Conservation (phyloP, 164 flowering plant genomes). For the Macadamia tetraphylla region DNA sequence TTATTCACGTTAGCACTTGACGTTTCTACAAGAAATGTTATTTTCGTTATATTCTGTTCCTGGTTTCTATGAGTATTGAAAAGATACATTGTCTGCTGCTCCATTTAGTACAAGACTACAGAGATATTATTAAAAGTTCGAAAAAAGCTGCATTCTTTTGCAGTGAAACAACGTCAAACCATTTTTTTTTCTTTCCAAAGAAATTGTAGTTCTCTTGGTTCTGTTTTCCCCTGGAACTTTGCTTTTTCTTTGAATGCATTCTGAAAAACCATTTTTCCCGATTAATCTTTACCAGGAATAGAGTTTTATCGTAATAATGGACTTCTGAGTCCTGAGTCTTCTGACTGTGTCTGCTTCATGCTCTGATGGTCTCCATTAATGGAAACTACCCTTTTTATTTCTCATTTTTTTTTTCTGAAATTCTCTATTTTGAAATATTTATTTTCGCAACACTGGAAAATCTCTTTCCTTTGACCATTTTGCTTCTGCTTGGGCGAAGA, state of each 20-base stretch:
- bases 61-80: not conserved
- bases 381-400: not conserved
- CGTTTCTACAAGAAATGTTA: too few relatives aligned
- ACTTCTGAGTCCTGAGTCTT: not conserved
- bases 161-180: not conserved
- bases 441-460: too few relatives aligned
- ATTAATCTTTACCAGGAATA: too few relatives aligned
- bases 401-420: too few relatives aligned
- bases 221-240: too few relatives aligned
- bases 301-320: too few relatives aligned
- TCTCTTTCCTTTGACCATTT: too few relatives aligned
- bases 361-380: constrained; percentile 8
- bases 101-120: not conserved
- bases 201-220: too few relatives aligned
- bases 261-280: too few relatives aligned
- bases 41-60: not conserved
- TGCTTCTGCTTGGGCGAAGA: not conserved
- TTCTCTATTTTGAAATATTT: too few relatives aligned
- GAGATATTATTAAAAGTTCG: not conserved
- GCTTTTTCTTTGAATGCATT: too few relatives aligned
- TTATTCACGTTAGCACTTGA: too few relatives aligned
- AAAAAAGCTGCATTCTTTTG: not conserved
- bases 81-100: not conserved
- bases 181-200: not conserved
- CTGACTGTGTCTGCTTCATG: not conserved